These are phyloP conservation scores for Aspergillus ochraceoroseus DNA, from an alignment of 2,329 filamentous ascomycete species.

Conservation along the genomic window DNA sequence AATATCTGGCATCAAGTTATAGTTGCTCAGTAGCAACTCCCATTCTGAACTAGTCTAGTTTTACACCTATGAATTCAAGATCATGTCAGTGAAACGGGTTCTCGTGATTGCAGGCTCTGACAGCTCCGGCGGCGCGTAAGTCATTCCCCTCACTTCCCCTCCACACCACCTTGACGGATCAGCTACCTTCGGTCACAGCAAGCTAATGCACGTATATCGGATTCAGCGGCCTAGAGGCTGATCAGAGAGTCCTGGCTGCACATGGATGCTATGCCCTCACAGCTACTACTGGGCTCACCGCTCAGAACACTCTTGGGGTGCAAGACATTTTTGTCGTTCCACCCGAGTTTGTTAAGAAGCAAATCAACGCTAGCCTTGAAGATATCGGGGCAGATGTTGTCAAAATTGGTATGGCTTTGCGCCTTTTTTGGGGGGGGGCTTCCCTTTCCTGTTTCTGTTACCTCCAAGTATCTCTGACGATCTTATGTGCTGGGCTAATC, in stretches of 20 bases:
- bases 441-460: too few relatives aligned
- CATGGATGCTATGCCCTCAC: constrained; percentile 96
- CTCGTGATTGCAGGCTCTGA: constrained; percentile 85
- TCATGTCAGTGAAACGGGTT: constrained; percentile 51
- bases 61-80: background rate
- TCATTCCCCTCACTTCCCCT: constrained; percentile 22
- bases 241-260: constrained; percentile 88
- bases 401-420: constrained; percentile 66
- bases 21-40: too few relatives aligned
- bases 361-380: constrained; percentile 76
- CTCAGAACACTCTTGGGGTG: constrained; percentile 86
- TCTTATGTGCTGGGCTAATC: constrained; percentile 4
- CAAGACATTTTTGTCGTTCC: constrained; percentile 75
- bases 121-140: constrained; percentile 83
- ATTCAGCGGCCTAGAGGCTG: constrained; percentile 80
- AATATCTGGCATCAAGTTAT: too few relatives aligned
- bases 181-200: constrained; percentile 3
- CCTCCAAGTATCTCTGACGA: too few relatives aligned
- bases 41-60: background rate
- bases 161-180: constrained; percentile 13
- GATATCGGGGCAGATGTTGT: constrained; percentile 87
- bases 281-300: constrained; percentile 90
- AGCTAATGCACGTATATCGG: constrained; percentile 19
- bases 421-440: too few relatives aligned
- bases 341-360: constrained; percentile 70